Evolutionary conservation across 2,329 filamentous ascomycete genomes (phyloP).

Genomic region (Beauveria varroae): DNA sequence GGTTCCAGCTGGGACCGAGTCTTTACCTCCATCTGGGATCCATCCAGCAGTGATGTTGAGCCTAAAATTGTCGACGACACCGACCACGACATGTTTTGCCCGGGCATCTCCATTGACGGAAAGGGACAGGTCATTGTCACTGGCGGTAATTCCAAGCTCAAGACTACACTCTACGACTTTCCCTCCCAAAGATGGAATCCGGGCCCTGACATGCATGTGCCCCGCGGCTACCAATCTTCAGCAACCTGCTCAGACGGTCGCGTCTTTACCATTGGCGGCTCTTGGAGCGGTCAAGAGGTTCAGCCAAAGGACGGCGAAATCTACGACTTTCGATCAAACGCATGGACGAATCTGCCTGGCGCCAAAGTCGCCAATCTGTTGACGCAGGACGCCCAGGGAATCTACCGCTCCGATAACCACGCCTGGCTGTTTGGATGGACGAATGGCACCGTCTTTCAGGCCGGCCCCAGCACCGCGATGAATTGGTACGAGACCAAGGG

Average conservation of each 20-base stretch:
- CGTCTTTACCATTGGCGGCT: conserved; percentile 53
- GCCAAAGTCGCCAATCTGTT: conserved; percentile 40
- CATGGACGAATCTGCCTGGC: conserved; percentile 38
- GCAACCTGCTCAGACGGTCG: conserved; percentile 43
- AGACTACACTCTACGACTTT: conserved; percentile 41
- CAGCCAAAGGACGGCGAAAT: conserved; percentile 48
- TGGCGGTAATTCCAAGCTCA: conserved; percentile 42
- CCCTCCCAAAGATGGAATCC: conserved; percentile 29
- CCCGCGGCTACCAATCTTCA: conserved; percentile 46
- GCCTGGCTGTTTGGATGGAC: conserved; percentile 33
- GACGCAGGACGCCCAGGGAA: conserved; percentile 41
- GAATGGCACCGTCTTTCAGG: conserved; percentile 44
- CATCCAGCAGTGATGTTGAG: conserved; percentile 21
- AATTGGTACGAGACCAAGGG: conserved; percentile 47
- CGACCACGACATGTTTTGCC: conserved; percentile 49
- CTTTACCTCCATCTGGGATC: conserved; percentile 22
- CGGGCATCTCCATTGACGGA: conserved; percentile 43
- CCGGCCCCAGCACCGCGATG: conserved; percentile 45
- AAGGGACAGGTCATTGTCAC: conserved; percentile 44
- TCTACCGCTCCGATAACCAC: conserved; percentile 35
- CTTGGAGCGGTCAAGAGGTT: conserved; percentile 34
- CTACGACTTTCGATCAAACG: conserved; percentile 35
- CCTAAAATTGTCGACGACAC: conserved; percentile 28
- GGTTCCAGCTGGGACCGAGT: conserved; percentile 12
- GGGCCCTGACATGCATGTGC: conserved; percentile 35